These are phyloP conservation scores for Malassezia nana DNA, from an alignment of 1,284 basidiomycete species.

Conservation along the genomic window DNA sequence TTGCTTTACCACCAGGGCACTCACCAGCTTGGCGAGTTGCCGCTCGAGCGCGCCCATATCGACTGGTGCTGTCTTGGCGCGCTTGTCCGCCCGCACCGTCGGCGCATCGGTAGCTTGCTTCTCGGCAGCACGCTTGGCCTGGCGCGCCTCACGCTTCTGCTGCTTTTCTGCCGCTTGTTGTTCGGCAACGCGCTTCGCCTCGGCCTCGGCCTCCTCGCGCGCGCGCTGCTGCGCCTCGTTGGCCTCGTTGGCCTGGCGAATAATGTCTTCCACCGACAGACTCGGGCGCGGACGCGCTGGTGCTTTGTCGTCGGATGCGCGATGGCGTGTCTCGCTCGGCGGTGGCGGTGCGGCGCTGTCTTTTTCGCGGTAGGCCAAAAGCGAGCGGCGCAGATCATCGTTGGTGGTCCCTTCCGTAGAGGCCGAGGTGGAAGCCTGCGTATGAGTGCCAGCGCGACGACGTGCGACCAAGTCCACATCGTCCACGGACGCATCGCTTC, in stretches of 20 bases:
- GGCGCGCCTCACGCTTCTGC: not conserved
- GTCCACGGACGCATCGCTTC: conserved; percentile 19
- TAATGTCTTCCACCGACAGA: conserved; percentile 42
- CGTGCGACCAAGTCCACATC: not conserved
- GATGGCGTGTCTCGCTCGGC: not conserved
- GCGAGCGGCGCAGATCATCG: conserved; percentile 16
- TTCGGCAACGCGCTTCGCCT: conserved; percentile 19
- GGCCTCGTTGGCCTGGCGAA: conserved; percentile 39
- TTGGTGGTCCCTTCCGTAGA: conserved; percentile 16
- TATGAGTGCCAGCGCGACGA: conserved; percentile 9
- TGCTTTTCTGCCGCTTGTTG: conserved; percentile 15
- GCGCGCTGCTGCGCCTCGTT: conserved; percentile 19
- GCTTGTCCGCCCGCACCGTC: conserved; percentile 21
- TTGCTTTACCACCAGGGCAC: conserved; percentile 74
- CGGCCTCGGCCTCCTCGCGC: conserved; percentile 2
- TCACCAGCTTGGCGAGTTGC: conserved; percentile 67
- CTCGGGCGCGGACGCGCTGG: conserved; percentile 2
- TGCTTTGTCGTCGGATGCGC: not conserved
- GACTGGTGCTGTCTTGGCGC: conserved; percentile 12
- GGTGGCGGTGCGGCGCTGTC: not conserved
- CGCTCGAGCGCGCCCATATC: conserved; percentile 23
- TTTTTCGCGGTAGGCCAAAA: conserved; percentile 10
- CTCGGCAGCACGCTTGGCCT: not conserved
- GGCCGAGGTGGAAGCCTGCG: conserved; percentile 30
- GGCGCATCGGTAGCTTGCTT: conserved; percentile 14